Evolutionary conservation across 768 basidiomycete genomes (phyloP), one percentile per base, ranked within the genome.

Genomic region (Termitomyces sp.): DNA sequence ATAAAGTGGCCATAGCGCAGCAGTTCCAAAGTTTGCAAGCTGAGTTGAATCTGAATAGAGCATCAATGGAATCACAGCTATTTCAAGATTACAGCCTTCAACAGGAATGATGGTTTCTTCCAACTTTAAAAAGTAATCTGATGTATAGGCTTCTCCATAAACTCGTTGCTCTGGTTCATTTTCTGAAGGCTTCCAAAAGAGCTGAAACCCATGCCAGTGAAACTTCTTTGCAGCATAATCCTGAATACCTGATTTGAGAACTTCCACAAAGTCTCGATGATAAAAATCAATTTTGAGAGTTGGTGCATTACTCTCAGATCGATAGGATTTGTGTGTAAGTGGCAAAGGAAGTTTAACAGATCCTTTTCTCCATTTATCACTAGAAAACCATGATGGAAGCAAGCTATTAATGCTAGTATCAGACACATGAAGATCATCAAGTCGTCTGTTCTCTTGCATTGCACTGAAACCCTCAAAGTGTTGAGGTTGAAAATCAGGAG

Each of bases 81-180:
- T 57, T 32, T 57, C 36, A 10, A 57, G 56, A 7, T 38, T 32
- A 50, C 49, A 50, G 16, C 49, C 23, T 23, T 23, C 23, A 23
- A 23, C 23, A 23, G 23, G 23, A 23, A 23, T 23, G 23, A 23
- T 23, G 23, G 23, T 23, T 38, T 50, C 33, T 20, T 18, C 23
- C 23, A 43, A 30, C 30, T 35, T 8, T 0, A 50, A 20, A 23
- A 35, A 35, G 1, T 4, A 8, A 4, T 50, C 10, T 20, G 32
- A 50, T 6, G 55, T 47, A 56, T 47, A 56, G 6, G 26, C 56
- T 30, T 57, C 28, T 3, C 56, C 56, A 49, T 57, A 57, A 5
- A 57, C 38, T 3, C 18, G 20, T 33, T 57, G 46, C 13, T 20
- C 43, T 8, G 23, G 43, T 38, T 58, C 9, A 2, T n/a, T 5